A percentile compares a stretch with the other conserved stretches of the same genome.
These are phyloP conservation scores for Colletotrichum musae DNA, from an alignment of 2,329 filamentous ascomycete genomes.

Conservation along the genomic window DNA sequence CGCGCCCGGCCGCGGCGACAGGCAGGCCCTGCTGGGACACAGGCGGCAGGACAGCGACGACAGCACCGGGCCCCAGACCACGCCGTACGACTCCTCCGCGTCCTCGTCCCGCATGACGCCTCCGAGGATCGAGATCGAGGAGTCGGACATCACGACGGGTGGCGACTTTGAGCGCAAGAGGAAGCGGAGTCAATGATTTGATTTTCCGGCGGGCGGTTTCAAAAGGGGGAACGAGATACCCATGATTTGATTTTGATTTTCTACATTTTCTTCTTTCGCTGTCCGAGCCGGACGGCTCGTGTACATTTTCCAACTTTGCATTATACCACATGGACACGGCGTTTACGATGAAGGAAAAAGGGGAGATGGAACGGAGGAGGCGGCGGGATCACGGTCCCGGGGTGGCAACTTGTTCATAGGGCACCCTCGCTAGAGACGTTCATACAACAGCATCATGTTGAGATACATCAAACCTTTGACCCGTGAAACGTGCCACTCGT, in stretches of 20 bases:
- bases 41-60: constrained; percentile 29
- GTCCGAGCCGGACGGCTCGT: not conserved
- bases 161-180: constrained; percentile 49
- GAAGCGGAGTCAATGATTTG: constrained; percentile 38
- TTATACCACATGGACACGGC: constrained; percentile 29
- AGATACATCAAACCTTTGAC: too few species aligned
- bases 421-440: constrained; percentile 17
- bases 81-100: constrained; percentile 5
- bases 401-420: constrained; percentile 1
- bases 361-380: not conserved
- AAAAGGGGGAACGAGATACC: constrained; percentile 30
- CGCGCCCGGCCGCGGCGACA: constrained; percentile 45
- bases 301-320: constrained; percentile 4
- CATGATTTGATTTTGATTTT: constrained; percentile 13
- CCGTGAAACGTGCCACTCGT: too few species aligned
- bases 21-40: constrained; percentile 49
- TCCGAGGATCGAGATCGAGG: constrained; percentile 41
- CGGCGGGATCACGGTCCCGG: too few species aligned
- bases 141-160: constrained; percentile 44
- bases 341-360: constrained; percentile 15
- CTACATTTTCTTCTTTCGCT: not conserved
- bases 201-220: not conserved
- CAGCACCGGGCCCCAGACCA: constrained; percentile 6
- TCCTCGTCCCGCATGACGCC: not conserved
- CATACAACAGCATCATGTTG: constrained; percentile 2